Percentiles rank a stretch among this genome's conserved stretches.
Conservation (phyloP, 2,329 filamentous ascomycete species). For the Paraconiothyrium sp. region DNA sequence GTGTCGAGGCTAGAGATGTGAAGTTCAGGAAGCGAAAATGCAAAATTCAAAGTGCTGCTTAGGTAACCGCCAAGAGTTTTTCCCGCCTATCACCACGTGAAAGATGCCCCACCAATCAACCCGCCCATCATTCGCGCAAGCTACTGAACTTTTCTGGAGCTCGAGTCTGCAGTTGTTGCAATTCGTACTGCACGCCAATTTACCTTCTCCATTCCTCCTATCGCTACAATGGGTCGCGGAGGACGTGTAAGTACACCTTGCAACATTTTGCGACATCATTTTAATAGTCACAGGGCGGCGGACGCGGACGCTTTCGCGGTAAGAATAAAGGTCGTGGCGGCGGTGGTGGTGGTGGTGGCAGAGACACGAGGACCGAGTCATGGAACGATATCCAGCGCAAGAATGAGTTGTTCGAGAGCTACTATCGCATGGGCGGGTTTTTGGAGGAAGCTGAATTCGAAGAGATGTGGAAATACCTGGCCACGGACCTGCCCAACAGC, state of each 20-base stretch:
- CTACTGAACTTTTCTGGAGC: conserved; percentile 39
- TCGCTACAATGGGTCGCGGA: conserved; percentile 34
- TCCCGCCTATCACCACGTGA: conserved; percentile 12
- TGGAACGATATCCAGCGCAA: conserved; percentile 72
- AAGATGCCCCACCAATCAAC: conserved; percentile 30
- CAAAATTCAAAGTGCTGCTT: conserved; percentile 42
- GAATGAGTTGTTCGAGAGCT: conserved; percentile 86
- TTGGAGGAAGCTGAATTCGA: conserved; percentile 80
- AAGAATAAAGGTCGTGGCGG: conserved; percentile 42
- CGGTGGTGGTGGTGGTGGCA: conserved; percentile 31
- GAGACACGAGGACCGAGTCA: conserved; percentile 43
- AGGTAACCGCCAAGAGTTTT: conserved; percentile 33
- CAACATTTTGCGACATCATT: neutral
- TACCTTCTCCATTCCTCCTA: conserved; percentile 17
- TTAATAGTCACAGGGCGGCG: conserved; percentile 25
- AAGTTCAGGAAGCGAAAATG: conserved; percentile 25
- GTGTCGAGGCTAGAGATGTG: conserved; percentile 26
- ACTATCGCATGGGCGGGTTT: conserved; percentile 77
- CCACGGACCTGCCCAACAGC: conserved; percentile 90
- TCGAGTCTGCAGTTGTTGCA: conserved; percentile 31
- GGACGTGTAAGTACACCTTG: conserved; percentile 17
- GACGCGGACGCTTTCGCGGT: conserved; percentile 38
- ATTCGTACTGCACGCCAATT: conserved; percentile 18
- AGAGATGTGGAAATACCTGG: conserved; percentile 84
- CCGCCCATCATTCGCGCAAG: conserved; percentile 21